These are phyloP conservation scores for Allantophomopsis cytisporea DNA, from an alignment of 2,329 filamentous ascomycete genomes.

Conservation along the genomic window DNA sequence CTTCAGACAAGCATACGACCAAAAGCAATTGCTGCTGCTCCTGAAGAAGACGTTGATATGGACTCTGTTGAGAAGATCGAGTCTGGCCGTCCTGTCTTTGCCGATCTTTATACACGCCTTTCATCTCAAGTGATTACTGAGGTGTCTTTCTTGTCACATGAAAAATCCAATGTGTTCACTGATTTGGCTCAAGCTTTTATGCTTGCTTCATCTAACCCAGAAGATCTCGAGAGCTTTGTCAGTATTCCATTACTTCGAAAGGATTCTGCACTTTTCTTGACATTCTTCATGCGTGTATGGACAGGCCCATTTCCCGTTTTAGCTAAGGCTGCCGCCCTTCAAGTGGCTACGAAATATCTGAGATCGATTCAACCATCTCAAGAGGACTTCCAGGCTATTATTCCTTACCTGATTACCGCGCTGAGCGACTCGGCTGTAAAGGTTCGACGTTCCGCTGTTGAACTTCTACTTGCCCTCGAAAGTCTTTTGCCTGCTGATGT, in stretches of 20 bases:
- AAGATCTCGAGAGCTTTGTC: slow-evolving; percentile 24
- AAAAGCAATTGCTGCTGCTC: slow-evolving; percentile 31
- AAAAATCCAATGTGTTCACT: slow-evolving; percentile 37
- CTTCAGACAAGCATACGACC: slow-evolving; percentile 57
- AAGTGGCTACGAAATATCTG: slow-evolving; percentile 44
- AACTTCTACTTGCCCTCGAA: slow-evolving; percentile 45
- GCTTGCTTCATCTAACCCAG: slow-evolving; percentile 31
- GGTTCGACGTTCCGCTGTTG: slow-evolving; percentile 63
- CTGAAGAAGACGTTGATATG: slow-evolving; percentile 38
- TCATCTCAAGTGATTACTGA: slow-evolving; percentile 21
- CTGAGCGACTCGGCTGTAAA: slow-evolving; percentile 63
- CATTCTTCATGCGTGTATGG: slow-evolving; percentile 66
- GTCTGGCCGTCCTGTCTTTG: slow-evolving; percentile 11
- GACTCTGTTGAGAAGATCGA: slow-evolving; percentile 20
- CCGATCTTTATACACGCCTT: slow-evolving; percentile 11
- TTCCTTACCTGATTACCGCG: slow-evolving; percentile 71
- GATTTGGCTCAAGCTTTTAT: slow-evolving; percentile 47
- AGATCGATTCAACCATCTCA: slow-evolving; percentile 32
- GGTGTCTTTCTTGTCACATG: slow-evolving; percentile 37
- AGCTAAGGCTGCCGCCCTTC: slow-evolving; percentile 56
- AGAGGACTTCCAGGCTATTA: slow-evolving; percentile 60
- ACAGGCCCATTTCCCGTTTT: slow-evolving; percentile 56
- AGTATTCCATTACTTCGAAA: slow-evolving; percentile 38
- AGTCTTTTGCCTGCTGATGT: slow-evolving; percentile 29
- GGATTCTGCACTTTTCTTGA: slow-evolving; percentile 49